Evolutionary conservation across 305 asterid genomes (phyloP).

Genomic region (Andrographis paniculata): DNA sequence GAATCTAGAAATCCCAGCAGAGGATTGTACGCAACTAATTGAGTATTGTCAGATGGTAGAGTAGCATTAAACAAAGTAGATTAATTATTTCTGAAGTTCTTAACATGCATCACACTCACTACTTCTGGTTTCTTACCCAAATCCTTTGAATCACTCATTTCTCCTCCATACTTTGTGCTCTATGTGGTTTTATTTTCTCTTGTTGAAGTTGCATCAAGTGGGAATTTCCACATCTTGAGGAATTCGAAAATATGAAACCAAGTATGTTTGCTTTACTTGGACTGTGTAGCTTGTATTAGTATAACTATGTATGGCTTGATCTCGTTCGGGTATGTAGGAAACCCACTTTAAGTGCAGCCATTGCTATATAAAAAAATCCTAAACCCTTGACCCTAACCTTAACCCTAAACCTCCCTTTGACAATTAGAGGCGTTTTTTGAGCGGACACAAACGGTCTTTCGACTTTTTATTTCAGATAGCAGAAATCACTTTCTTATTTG

Average conservation of each 20-base stretch:
- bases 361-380: too few relatives aligned
- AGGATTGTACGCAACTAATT: conserved; percentile 20
- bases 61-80: conserved; percentile 24
- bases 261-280: too few relatives aligned
- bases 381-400: too few relatives aligned
- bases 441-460: too few relatives aligned
- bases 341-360: too few relatives aligned
- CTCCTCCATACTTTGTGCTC: not conserved
- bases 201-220: conserved; percentile 27
- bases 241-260: conserved; percentile 23
- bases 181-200: conserved; percentile 26
- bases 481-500: too few relatives aligned
- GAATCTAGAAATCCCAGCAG: conserved; percentile 29
- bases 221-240: conserved; percentile 33
- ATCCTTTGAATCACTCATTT: conserved; percentile 23
- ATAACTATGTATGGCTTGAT: too few relatives aligned
- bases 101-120: conserved; percentile 13
- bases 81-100: conserved; percentile 26
- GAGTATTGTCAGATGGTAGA: conserved; percentile 23
- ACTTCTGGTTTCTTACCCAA: conserved; percentile 26
- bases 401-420: too few relatives aligned
- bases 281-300: too few relatives aligned
- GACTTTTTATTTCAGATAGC: too few relatives aligned
- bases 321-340: too few relatives aligned
- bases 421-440: too few relatives aligned